phyloP scores from a whole-genome alignment of 345 rosid species.

The Citrus trifoliata region DNA sequence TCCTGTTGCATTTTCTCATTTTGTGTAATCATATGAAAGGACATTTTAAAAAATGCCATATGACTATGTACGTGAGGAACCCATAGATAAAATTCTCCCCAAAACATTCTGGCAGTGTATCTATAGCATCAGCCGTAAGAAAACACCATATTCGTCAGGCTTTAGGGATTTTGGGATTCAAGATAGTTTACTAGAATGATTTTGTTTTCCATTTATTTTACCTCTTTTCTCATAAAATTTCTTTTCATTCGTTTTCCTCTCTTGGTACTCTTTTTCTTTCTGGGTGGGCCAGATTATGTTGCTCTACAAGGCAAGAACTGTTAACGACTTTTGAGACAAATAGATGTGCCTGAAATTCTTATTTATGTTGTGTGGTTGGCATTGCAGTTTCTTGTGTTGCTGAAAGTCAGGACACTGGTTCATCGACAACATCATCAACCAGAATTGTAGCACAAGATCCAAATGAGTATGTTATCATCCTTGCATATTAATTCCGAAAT shows the following conservation, averaged over 20 bases:
- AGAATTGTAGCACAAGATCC: slow-evolving; percentile 63
- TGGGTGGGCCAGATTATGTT: background rate
- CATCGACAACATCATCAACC: slow-evolving; percentile 65
- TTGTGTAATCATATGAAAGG: background rate
- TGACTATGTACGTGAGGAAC: background rate
- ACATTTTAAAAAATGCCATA: background rate
- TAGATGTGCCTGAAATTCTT: slow-evolving; percentile 7
- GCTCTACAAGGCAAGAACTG: background rate
- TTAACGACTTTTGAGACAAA: background rate
- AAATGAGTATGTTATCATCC: slow-evolving; percentile 59
- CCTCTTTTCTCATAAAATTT: background rate
- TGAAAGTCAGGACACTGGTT: slow-evolving; percentile 85
- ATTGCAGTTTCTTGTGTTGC: slow-evolving; percentile 60
- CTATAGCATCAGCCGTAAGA: background rate
- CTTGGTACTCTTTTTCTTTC: background rate
- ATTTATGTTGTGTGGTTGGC: slow-evolving; percentile 16
- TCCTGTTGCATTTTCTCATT: slow-evolving; percentile 1
- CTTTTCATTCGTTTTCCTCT: background rate
- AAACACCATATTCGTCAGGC: background rate
- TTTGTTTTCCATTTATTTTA: background rate
- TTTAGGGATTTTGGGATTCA: background rate
- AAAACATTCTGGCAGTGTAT: background rate
- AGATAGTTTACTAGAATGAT: background rate
- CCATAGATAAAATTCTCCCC: background rate
- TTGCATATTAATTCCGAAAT: slow-evolving; percentile 7